phyloP scores from a whole-genome alignment of 306 rosid species.

The Medicago lupulina region DNA sequence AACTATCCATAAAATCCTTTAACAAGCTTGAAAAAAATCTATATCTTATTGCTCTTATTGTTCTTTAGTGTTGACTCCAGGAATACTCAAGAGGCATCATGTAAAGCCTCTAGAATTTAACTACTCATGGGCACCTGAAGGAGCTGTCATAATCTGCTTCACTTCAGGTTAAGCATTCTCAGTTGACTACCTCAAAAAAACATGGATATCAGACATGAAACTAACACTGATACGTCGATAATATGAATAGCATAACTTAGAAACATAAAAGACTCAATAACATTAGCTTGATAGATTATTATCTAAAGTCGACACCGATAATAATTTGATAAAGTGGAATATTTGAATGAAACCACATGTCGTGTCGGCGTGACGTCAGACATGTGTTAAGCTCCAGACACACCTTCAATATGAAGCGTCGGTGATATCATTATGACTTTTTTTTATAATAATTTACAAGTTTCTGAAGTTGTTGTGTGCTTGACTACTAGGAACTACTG shows the following conservation, averaged over 20 bases:
- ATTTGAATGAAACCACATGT: too few relatives aligned
- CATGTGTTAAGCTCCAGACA: too few relatives aligned
- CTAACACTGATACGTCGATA: too few relatives aligned
- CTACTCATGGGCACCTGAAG: slow-evolving; percentile 74
- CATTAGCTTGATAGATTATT: too few relatives aligned
- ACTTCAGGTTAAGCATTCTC: slow-evolving; percentile 76
- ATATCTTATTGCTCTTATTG: slow-evolving; percentile 3
- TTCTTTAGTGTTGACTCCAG: slow-evolving; percentile 59
- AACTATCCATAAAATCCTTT: neutral
- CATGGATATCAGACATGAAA: too few relatives aligned
- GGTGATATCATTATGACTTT: too few relatives aligned
- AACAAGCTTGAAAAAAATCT: neutral
- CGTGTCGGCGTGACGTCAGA: too few relatives aligned
- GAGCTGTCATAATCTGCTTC: slow-evolving; percentile 74
- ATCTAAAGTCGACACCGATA: too few relatives aligned
- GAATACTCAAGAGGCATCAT: slow-evolving; percentile 57
- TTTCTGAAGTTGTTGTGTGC: slow-evolving; percentile 23
- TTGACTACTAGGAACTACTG: slow-evolving; percentile 71
- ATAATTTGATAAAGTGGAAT: too few relatives aligned
- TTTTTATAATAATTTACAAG: neutral
- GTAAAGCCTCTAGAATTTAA: slow-evolving; percentile 42
- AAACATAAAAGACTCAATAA: too few relatives aligned
- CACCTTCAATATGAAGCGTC: too few relatives aligned
- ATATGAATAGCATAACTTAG: too few relatives aligned
- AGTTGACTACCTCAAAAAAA: neutral